Percentiles rank a stretch among this genome's conserved stretches.
phyloP scores from a whole-genome alignment of 2,329 filamentous ascomycete genomes.

The Clonostachys chloroleuca region DNA sequence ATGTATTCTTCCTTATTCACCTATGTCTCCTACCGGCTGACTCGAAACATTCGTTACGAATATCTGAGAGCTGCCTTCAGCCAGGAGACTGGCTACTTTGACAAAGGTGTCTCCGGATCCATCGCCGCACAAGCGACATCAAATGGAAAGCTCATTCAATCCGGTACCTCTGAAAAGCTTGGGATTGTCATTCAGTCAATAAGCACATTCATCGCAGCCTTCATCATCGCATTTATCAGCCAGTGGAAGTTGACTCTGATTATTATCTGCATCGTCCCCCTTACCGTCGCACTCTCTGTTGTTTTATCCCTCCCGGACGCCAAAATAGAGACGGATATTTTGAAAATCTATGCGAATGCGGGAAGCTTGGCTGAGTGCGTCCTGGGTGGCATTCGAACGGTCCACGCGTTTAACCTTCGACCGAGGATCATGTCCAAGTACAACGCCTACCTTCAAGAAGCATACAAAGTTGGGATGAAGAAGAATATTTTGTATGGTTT shows the following conservation, averaged over 20 bases:
- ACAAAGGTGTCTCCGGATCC: constrained; percentile 17
- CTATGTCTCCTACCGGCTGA: constrained; percentile 34
- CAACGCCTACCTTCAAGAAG: neutral
- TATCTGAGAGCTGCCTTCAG: constrained; percentile 34
- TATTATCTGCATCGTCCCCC: neutral
- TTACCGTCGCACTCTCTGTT: neutral
- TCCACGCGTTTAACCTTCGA: neutral
- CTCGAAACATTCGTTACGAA: constrained; percentile 27
- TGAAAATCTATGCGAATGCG: neutral
- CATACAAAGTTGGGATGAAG: constrained; percentile 19
- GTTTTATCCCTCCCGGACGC: neutral
- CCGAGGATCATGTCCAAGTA: neutral
- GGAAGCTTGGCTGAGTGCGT: neutral
- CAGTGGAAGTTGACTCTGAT: constrained; percentile 3
- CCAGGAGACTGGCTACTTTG: constrained; percentile 21
- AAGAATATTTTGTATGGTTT: constrained; percentile 15
- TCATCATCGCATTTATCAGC: constrained; percentile 3
- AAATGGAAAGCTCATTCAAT: constrained; percentile 4
- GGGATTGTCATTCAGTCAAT: constrained; percentile 1
- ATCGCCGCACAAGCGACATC: constrained; percentile 3
- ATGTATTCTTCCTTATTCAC: constrained; percentile 24
- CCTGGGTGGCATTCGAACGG: neutral
- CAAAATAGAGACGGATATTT: neutral
- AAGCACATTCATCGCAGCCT: constrained; percentile 3
- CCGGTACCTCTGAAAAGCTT: constrained; percentile 2